Percentiles rank a stretch among this genome's conserved stretches.
Conservation (phyloP, 164 flowering plant species). For the Magnolia changhungtana region DNA sequence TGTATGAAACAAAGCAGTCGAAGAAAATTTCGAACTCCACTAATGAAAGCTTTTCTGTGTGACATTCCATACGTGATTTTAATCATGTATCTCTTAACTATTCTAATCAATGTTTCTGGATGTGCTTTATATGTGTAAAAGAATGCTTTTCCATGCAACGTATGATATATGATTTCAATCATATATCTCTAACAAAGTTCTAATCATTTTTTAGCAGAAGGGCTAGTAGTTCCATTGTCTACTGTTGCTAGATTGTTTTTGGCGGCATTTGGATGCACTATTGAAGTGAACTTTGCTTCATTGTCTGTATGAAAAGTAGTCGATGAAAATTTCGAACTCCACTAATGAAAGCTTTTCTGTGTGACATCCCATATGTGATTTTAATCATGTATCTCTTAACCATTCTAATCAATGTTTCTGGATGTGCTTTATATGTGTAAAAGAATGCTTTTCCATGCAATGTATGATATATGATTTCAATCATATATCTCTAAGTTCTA, state of each 20-base stretch:
- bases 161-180: no score
- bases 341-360: not conserved
- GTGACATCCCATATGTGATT: not conserved
- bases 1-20: constrained; percentile 21
- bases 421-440: not conserved
- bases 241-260: no score
- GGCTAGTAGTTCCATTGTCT: no score
- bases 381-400: not conserved
- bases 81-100: constrained; percentile 1
- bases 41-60: not conserved
- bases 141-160: not conserved
- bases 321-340: constrained; percentile 7
- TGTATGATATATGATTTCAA: no score
- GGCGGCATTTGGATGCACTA: no score
- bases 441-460: not conserved
- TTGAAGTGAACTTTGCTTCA: constrained; percentile 16
- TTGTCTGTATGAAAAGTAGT: constrained; percentile 24
- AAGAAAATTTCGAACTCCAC: constrained; percentile 6
- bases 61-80: not conserved
- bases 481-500: no score
- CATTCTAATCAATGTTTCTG: not conserved
- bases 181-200: no score
- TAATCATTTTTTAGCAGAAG: no score
- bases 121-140: not conserved
- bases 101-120: not conserved